Evolutionary conservation across 2,329 filamentous ascomycete species (phyloP).

Genomic region (Epicoccum nigrum): DNA sequence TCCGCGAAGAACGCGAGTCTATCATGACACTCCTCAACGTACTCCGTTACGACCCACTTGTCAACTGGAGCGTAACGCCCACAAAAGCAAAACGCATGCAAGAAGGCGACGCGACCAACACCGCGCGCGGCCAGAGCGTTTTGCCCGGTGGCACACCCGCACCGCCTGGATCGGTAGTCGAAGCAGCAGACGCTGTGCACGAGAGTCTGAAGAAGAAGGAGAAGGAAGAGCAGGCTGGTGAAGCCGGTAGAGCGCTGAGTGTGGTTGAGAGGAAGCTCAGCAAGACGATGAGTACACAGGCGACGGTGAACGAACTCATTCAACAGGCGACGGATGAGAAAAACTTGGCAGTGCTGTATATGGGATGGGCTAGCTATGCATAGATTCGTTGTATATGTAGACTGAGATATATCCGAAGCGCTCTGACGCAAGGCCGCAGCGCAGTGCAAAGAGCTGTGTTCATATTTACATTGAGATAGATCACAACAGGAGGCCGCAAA

Average conservation of each 20-base stretch:
- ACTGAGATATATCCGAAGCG: neutral
- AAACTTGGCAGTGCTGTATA: conserved; percentile 84
- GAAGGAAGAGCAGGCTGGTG: conserved; percentile 66
- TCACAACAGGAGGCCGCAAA: neutral
- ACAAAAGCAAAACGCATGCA: conserved; percentile 70
- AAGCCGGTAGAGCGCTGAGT: conserved; percentile 89
- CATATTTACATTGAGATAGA: neutral
- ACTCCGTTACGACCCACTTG: conserved; percentile 94
- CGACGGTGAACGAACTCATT: conserved; percentile 95
- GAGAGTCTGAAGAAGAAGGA: conserved; percentile 50
- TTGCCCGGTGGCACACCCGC: conserved; percentile 40
- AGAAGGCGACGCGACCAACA: conserved; percentile 62
- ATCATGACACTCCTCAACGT: conserved; percentile 99
- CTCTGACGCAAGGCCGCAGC: too few species aligned
- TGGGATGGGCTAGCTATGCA: conserved; percentile 48
- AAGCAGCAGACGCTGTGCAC: conserved; percentile 33
- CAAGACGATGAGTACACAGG: conserved; percentile 90
- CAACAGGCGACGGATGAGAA: conserved; percentile 93
- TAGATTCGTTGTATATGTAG: conserved; percentile 12
- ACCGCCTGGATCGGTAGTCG: conserved; percentile 25
- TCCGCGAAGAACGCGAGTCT: conserved; percentile 92
- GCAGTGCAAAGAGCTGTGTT: neutral
- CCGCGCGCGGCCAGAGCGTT: conserved; percentile 39
- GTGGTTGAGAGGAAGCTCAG: conserved; percentile 96
- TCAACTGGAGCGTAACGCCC: conserved; percentile 89